These are phyloP conservation scores for Quambalaria eucalypti DNA, from an alignment of 1,284 basidiomycete genomes.

Conservation along the genomic window DNA sequence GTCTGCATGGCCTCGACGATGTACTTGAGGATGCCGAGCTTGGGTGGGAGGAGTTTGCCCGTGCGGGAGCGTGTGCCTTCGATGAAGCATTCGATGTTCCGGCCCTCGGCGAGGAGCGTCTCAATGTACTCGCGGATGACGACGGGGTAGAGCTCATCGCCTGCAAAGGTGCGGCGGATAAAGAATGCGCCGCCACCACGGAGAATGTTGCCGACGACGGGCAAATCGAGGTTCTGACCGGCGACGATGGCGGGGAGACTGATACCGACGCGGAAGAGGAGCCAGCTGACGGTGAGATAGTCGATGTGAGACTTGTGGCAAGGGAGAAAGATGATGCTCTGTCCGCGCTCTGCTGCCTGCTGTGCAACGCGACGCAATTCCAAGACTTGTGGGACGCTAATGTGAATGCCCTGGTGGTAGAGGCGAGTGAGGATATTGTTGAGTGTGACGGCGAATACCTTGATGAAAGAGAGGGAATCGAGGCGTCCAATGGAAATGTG, in stretches of 20 bases:
- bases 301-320: slow-evolving; percentile 49
- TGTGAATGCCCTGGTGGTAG: slow-evolving; percentile 45
- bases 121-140: slow-evolving; percentile 48
- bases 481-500: slow-evolving; percentile 27
- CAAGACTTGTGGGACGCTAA: slow-evolving; percentile 36
- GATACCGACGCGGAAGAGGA: slow-evolving; percentile 46
- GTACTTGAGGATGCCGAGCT: slow-evolving; percentile 48
- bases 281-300: slow-evolving; percentile 37
- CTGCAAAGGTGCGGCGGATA: slow-evolving; percentile 45
- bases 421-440: slow-evolving; percentile 46
- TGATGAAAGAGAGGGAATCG: slow-evolving; percentile 31
- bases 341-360: slow-evolving; percentile 39
- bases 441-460: slow-evolving; percentile 31
- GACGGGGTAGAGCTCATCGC: slow-evolving; percentile 46
- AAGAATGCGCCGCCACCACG: slow-evolving; percentile 47
- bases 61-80: slow-evolving; percentile 48
- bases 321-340: slow-evolving; percentile 47
- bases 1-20: slow-evolving; percentile 43
- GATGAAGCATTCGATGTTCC: slow-evolving; percentile 47
- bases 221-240: slow-evolving; percentile 43
- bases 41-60: slow-evolving; percentile 48
- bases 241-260: slow-evolving; percentile 48
- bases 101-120: slow-evolving; percentile 39
- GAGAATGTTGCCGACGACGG: slow-evolving; percentile 43
- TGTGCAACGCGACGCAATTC: slow-evolving; percentile 39